These are phyloP conservation scores for Austroboletus niveus DNA, from an alignment of 1,284 basidiomycete species.

Conservation along the genomic window DNA sequence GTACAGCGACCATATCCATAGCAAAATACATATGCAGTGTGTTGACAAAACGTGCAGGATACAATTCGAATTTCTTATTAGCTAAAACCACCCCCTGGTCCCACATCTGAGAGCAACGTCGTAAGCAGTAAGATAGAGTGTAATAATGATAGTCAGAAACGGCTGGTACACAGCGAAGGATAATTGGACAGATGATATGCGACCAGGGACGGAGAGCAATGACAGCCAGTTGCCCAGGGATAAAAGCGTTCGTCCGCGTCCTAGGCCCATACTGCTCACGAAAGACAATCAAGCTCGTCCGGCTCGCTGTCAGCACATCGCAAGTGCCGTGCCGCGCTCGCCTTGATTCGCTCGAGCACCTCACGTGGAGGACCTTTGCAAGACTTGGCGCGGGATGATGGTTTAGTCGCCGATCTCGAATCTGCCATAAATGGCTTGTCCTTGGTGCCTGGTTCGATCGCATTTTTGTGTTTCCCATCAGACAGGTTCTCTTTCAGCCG, in stretches of 20 bases:
- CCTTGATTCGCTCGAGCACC: conserved; percentile 32
- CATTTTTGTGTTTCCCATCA: not conserved
- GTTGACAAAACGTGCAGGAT: too few species aligned
- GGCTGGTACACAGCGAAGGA: not conserved
- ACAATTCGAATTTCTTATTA: too few species aligned
- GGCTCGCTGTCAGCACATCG: conserved; percentile 26
- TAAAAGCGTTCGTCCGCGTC: too few species aligned
- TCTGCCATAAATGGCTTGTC: not conserved
- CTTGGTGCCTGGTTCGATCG: not conserved
- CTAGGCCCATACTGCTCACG: conserved; percentile 10
- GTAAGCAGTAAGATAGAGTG: not conserved
- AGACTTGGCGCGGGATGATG: conserved; percentile 6
- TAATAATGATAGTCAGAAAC: not conserved
- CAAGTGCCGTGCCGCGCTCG: conserved; percentile 15
- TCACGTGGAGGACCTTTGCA: conserved; percentile 28
- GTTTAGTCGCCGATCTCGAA: conserved; percentile 3
- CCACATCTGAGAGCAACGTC: not conserved
- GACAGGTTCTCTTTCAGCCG: conserved; percentile 28
- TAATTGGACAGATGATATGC: not conserved
- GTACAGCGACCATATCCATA: too few species aligned
- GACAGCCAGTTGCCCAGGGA: too few species aligned
- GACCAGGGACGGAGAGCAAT: not conserved
- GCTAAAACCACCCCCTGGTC: not conserved
- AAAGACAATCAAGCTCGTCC: conserved; percentile 34
- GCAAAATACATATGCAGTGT: too few species aligned